Evolutionary conservation across 352 stramenopile species (phyloP), one percentile per base, ranked within the genome.

Genomic region (Pythium rishiriense): DNA sequence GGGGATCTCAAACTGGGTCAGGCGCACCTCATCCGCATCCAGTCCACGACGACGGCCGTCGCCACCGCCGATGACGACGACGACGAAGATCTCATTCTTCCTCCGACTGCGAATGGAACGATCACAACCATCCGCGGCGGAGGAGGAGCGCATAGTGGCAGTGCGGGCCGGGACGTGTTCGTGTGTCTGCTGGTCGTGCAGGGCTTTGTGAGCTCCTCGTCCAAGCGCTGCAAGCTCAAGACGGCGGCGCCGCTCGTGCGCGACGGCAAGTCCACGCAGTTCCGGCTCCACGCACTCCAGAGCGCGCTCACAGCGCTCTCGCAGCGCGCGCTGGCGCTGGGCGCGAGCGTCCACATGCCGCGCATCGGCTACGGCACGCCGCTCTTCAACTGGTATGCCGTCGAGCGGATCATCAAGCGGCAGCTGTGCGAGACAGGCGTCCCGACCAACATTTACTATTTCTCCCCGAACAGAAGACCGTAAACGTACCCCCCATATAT

Each of bases 381-480:
- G 2, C 68, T 76, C 43, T 93, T 91, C 71, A 93, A 93, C 58
- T 93, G 84, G 84, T 93, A 93, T 66, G 80, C 81, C 11, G 84
- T 91, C 31, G 84, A 91, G 73, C 84, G 84, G 43, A 70, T 93
- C 39, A 66, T 91, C 57, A 79, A 83, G 52, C 79, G 83, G 8
- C 75, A 84, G 33, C 62, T 93, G 64, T 72, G 78, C 19, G 81
- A 90, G 52, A 57, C 61, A 15, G 78, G 78, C 9, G 71, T 89
- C 25, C 39, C 75, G 29, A 71, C 75, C 56, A 87, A 64, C 52
- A 87, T 93, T 52, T 93, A 91, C 80, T 91, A 93, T 68, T 91
- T 79, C 57, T 71, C 64, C n/a, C 57, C 51, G 37, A 63, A 61
- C 14, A 31, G 53, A 49, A 61, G 53, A 61, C 53, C 21, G 14